Base-by-base conservation (phyloP, 1,284 basidiomycete species). In the Cystobasidium slooffiae region DNA sequence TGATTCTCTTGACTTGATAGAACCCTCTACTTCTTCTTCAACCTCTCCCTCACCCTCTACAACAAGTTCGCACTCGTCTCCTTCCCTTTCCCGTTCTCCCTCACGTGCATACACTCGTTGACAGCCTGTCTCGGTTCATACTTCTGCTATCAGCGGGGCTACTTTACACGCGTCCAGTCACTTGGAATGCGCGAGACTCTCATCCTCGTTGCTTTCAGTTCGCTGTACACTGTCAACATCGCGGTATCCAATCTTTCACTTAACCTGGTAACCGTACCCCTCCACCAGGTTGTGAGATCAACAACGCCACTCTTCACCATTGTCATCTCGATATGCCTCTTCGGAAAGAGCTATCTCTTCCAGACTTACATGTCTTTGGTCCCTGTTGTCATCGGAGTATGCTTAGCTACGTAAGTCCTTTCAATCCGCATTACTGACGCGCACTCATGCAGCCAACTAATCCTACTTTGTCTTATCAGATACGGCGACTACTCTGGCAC, bases 201-300 rank as follows among this genome's bases (percentile, higher is more conserved):
- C 37, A 87, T 90, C 10, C 84, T 97, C 39, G 82, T 88, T 18
- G 87, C 88, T 0, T 97, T 96, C 83, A 94, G 92, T 76, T 84
- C 90, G 9, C 85, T 97, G 0, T 97, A 96, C 82, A 91, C 94
- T 6, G 84, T 94, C 81, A 97, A 97, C 80, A 95, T 97, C 78
- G 90, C 90, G 31, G 90, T 96, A 63, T 94, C 92, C 84, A 97
- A 97, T 82, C 84, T 93, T 22, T 94, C 91, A 1, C 85, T 97
- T 22, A 87, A 91, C 77, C 85, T 97, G 37, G 94, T 97, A 59
- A 94, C 94, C 9, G 88, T 97, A 5, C 94, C 94, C 0, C 94
- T 97, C 80, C 94, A 97, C 82, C 94, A 97, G 85, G 93, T 97
- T 67, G 89, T 97, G 44, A 90, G 94, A n/a, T 91, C 94, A 0